phyloP scores from a whole-genome alignment of 768 basidiomycete species.

The Trametes cubensis region DNA sequence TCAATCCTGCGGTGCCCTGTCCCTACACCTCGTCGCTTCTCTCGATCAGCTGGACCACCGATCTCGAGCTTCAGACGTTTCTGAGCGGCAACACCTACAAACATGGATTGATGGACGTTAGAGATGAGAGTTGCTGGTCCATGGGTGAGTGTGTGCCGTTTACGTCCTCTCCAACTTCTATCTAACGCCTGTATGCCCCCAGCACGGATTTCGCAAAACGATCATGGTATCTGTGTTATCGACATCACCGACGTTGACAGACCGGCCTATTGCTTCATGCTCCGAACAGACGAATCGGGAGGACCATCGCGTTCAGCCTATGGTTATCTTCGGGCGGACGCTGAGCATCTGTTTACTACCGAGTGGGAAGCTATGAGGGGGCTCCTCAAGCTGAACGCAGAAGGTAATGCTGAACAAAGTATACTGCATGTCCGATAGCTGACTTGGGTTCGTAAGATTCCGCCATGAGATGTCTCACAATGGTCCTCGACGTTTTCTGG shows the following conservation, averaged over 20 bases:
- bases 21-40: slow-evolving; percentile 39
- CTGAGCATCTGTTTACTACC: too few relatives aligned
- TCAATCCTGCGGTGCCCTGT: slow-evolving; percentile 34
- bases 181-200: too few relatives aligned
- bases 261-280: not conserved
- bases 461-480: not conserved
- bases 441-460: too few relatives aligned
- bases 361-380: too few relatives aligned
- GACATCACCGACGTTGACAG: not conserved
- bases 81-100: slow-evolving; percentile 24
- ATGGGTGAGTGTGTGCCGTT: too few relatives aligned
- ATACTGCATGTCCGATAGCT: too few relatives aligned
- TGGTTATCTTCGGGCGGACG: too few relatives aligned
- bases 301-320: too few relatives aligned
- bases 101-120: not conserved
- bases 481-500: not conserved
- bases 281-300: too few relatives aligned
- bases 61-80: slow-evolving; percentile 30
- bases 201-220: not conserved
- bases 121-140: not conserved
- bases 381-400: too few relatives aligned
- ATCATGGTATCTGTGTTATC: not conserved
- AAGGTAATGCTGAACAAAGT: too few relatives aligned
- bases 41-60: slow-evolving; percentile 33
- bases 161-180: too few relatives aligned